Conservation (phyloP, 73 alveolate species). For the Paramecium caudatum region DNA sequence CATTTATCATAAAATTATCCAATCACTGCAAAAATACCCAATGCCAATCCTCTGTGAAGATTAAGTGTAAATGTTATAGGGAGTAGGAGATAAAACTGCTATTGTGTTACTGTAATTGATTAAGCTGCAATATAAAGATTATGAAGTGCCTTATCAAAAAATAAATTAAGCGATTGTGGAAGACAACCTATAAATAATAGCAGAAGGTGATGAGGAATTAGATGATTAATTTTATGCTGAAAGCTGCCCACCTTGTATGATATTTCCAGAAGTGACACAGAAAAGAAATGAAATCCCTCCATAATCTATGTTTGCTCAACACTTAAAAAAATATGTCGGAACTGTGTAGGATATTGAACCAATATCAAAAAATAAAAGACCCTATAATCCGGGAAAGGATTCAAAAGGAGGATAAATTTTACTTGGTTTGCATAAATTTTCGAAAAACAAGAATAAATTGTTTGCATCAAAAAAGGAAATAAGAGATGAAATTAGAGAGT, state of each 20-base stretch:
- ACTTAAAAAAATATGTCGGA: constrained; percentile 9
- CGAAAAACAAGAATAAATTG: constrained; percentile 12
- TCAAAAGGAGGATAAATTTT: constrained; percentile 47
- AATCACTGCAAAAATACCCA: constrained; percentile 60
- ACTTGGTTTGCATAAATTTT: constrained; percentile 52
- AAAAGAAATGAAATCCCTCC: background rate
- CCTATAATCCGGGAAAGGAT: constrained; percentile 32
- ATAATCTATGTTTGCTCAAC: background rate
- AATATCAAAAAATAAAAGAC: constrained; percentile 26
- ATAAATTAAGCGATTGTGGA: constrained; percentile 14
- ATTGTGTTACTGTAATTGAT: background rate
- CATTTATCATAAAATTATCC: constrained; percentile 29
- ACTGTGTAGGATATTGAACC: no score
- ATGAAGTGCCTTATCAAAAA: constrained; percentile 32
- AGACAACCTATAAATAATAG: constrained; percentile 25
- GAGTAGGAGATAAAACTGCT: constrained; percentile 64
- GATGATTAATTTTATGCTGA: background rate
- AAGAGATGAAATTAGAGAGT: constrained; percentile 12
- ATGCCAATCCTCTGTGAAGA: constrained; percentile 67
- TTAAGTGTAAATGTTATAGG: background rate
- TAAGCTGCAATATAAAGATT: constrained; percentile 21
- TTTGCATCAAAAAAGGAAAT: constrained; percentile 61
- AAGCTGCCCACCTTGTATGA: constrained; percentile 17
- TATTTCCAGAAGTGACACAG: background rate
- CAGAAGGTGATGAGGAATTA: background rate